Percentiles rank a stretch among this genome's conserved stretches.
These are phyloP conservation scores for Hypholoma sublateritium DNA, from an alignment of 768 basidiomycete genomes.

Conservation along the genomic window DNA sequence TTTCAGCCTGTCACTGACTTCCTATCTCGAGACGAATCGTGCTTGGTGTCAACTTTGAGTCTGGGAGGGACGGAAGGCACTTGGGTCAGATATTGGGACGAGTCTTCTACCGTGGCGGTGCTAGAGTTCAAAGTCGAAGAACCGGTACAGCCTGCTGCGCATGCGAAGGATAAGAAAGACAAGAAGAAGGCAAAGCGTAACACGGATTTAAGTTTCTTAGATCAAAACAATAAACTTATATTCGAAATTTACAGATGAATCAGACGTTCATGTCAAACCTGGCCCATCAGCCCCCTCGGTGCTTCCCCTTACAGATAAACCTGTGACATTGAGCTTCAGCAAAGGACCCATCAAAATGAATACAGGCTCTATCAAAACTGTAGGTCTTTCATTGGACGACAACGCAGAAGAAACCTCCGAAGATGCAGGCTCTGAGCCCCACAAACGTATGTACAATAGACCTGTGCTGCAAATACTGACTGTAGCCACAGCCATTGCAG, in stretches of 20 bases:
- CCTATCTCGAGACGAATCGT: slow-evolving; percentile 75
- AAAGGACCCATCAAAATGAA: slow-evolving; percentile 43
- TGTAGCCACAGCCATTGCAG: slow-evolving; percentile 30
- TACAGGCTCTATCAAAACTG: slow-evolving; percentile 24
- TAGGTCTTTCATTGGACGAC: slow-evolving; percentile 75
- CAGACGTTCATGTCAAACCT: slow-evolving; percentile 32
- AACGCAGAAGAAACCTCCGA: slow-evolving; percentile 45
- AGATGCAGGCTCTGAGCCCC: slow-evolving; percentile 39
- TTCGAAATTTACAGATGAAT: slow-evolving; percentile 10
- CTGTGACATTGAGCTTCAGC: slow-evolving; percentile 75
- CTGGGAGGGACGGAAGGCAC: slow-evolving; percentile 72
- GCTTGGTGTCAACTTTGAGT: slow-evolving; percentile 61
- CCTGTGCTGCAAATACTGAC: background rate
- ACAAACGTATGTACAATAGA: slow-evolving; percentile 47
- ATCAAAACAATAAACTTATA: background rate
- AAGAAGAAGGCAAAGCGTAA: slow-evolving; percentile 63
- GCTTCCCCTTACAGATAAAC: slow-evolving; percentile 76
- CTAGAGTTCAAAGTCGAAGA: slow-evolving; percentile 80
- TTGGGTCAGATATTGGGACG: slow-evolving; percentile 93
- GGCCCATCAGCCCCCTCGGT: slow-evolving; percentile 55
- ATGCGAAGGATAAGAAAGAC: slow-evolving; percentile 49
- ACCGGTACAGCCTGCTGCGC: slow-evolving; percentile 36
- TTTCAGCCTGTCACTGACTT: slow-evolving; percentile 81
- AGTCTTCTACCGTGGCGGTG: slow-evolving; percentile 71
- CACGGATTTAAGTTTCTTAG: background rate